Percentiles rank a stretch among this genome's conserved stretches.
Conservation (phyloP, 2,329 filamentous ascomycete species). For the Polychaeton citri region DNA sequence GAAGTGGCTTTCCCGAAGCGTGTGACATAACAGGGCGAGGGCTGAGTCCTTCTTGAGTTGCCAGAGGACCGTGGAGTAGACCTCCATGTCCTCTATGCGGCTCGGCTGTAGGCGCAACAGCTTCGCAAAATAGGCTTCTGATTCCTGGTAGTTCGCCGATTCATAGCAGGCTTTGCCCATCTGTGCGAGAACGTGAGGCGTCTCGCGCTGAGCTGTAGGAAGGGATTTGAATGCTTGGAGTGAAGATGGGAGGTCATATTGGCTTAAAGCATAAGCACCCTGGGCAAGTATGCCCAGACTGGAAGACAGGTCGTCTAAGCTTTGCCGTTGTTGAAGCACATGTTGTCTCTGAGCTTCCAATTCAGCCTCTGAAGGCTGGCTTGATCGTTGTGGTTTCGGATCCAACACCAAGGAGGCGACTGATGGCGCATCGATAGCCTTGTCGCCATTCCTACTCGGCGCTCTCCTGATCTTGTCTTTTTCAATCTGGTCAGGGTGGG, state of each 20-base stretch:
- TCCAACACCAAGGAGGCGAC: conserved; percentile 13
- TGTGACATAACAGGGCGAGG: conserved; percentile 81
- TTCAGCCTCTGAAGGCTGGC: conserved; percentile 4
- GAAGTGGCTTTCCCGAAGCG: conserved; percentile 75
- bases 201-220: conserved; percentile 65
- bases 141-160: conserved; percentile 70
- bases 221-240: conserved; percentile 60
- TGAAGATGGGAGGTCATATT: conserved; percentile 67
- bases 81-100: conserved; percentile 86
- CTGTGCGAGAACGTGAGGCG: conserved; percentile 84
- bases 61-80: conserved; percentile 99
- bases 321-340: conserved; percentile 61
- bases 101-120: conserved; percentile 70
- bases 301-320: conserved; percentile 34
- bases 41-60: conserved; percentile 87
- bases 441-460: conserved; percentile 35
- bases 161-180: conserved; percentile 88
- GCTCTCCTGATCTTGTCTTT: conserved; percentile 49
- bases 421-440: conserved; percentile 25
- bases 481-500: conserved; percentile 41
- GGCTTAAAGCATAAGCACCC: conserved; percentile 65
- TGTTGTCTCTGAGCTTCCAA: conserved; percentile 48
- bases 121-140: conserved; percentile 72
- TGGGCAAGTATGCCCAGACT: conserved; percentile 42
- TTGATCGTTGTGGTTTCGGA: conserved; percentile 5